phyloP scores from a whole-genome alignment of 257 asterid species.

The Primulina tabacum region DNA sequence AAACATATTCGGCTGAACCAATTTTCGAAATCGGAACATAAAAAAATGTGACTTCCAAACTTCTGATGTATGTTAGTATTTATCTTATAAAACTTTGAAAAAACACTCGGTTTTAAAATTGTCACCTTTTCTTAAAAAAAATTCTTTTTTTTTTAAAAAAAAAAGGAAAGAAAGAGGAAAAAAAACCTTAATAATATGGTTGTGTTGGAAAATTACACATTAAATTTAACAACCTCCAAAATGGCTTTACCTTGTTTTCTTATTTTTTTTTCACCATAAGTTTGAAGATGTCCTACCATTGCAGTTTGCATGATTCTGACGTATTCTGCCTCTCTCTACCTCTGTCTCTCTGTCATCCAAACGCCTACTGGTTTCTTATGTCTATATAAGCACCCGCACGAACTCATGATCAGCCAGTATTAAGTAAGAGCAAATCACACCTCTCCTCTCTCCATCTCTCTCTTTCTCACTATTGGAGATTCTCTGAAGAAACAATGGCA shows the following conservation, averaged over 20 bases:
- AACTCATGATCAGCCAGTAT: constrained; percentile 61
- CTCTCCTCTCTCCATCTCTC: not conserved
- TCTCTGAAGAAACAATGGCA: constrained; percentile 64
- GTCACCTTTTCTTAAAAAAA: too few relatives aligned
- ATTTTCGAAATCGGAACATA: too few relatives aligned
- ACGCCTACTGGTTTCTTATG: constrained; percentile 29
- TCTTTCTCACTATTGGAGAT: constrained; percentile 39
- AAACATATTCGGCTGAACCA: too few relatives aligned
- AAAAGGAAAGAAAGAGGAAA: too few relatives aligned
- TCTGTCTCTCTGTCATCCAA: constrained; percentile 21
- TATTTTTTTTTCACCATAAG: constrained; percentile 32
- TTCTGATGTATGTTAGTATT: not conserved
- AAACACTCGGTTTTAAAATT: too few relatives aligned
- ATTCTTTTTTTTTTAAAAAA: too few relatives aligned
- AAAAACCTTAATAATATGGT: not conserved
- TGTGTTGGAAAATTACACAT: not conserved
- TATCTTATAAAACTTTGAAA: too few relatives aligned
- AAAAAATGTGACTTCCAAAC: too few relatives aligned
- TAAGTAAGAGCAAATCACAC: constrained; percentile 48
- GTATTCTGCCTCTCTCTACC: constrained; percentile 37
- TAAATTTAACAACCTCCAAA: not conserved
- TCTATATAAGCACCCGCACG: constrained; percentile 84
- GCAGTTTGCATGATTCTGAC: constrained; percentile 59
- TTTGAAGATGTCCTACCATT: constrained; percentile 28
- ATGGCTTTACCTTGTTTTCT: not conserved